These are phyloP conservation scores for Fusarium continuum DNA, from an alignment of 2,329 filamentous ascomycete genomes.

Conservation along the genomic window DNA sequence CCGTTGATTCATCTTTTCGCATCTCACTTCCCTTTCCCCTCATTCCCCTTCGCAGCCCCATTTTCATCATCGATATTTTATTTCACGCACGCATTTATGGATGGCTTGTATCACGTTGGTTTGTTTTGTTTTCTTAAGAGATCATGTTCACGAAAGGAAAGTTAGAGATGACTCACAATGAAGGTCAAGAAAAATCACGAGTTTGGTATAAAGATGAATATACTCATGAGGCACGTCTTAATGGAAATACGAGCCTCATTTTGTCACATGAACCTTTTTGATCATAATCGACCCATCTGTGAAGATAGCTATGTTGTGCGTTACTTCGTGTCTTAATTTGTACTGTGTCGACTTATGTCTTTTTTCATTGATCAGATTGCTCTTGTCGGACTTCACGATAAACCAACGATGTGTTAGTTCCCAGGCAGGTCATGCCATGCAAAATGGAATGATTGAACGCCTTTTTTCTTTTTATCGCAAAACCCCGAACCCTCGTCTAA, in stretches of 20 bases:
- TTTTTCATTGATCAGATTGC: neutral
- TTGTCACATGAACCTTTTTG: constrained; percentile 8
- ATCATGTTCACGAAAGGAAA: constrained; percentile 34
- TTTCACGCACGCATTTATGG: constrained; percentile 23
- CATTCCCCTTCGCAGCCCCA: neutral
- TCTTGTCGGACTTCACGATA: constrained; percentile 16
- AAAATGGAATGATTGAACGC: constrained; percentile 24
- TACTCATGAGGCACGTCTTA: constrained; percentile 26
- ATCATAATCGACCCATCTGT: neutral
- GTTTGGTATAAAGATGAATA: constrained; percentile 38
- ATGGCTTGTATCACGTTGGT: constrained; percentile 21
- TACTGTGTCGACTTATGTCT: constrained; percentile 1
- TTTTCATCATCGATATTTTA: constrained; percentile 19
- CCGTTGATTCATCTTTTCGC: constrained; percentile 6
- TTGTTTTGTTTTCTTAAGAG: constrained; percentile 27
- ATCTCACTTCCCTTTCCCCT: neutral
- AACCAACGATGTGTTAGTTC: constrained; percentile 3
- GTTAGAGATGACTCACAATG: constrained; percentile 34
- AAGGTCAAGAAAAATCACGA: constrained; percentile 35
- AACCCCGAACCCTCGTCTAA: constrained; percentile 37
- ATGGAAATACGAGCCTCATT: constrained; percentile 26
- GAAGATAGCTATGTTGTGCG: neutral
- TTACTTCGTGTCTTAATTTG: neutral
- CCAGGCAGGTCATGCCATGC: constrained; percentile 27
- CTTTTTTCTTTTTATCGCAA: constrained; percentile 34